A percentile compares a stretch with the other conserved stretches of the same genome.
Evolutionary conservation across 169 alveolate species (phyloP).

Genomic region (Cryptosporidium sp.): DNA sequence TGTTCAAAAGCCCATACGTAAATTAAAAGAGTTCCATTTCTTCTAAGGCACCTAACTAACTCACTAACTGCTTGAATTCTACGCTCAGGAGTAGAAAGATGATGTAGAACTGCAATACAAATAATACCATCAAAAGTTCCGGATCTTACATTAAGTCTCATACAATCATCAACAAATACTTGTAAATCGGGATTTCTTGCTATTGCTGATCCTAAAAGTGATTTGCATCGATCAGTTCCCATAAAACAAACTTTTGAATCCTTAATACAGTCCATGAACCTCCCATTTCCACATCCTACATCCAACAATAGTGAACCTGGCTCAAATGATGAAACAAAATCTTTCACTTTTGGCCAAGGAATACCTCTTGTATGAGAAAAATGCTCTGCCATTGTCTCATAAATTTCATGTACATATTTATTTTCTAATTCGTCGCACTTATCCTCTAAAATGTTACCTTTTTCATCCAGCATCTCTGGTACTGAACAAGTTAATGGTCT

Average conservation of each 20-base stretch:
- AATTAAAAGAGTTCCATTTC: conserved; percentile 50
- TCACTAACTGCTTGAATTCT: conserved; percentile 60
- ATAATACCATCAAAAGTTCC: conserved; percentile 71
- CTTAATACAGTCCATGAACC: conserved; percentile 64
- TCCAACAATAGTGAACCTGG: conserved; percentile 69
- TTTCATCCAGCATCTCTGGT: conserved; percentile 53
- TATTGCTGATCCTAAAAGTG: conserved; percentile 42
- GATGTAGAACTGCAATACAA: conserved; percentile 76
- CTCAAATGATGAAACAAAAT: conserved; percentile 65
- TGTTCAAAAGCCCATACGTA: conserved; percentile 77
- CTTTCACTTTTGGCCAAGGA: conserved; percentile 76
- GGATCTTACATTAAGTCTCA: conserved; percentile 41
- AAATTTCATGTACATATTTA: conserved; percentile 73
- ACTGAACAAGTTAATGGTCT: conserved; percentile 13
- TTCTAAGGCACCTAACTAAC: conserved; percentile 49
- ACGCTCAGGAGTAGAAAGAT: conserved; percentile 65
- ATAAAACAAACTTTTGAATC: conserved; percentile 43
- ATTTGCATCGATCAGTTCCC: conserved; percentile 69
- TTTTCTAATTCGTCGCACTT: conserved; percentile 24
- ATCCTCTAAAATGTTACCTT: conserved; percentile 2
- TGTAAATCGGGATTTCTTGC: conserved; percentile 24
- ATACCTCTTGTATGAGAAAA: conserved; percentile 75
- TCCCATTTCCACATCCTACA: conserved; percentile 78
- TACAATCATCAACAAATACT: conserved; percentile 50
- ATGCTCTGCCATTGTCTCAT: conserved; percentile 77